Evolutionary conservation across 2,329 filamentous ascomycete genomes (phyloP).

Genomic region (Diaporthe sp.): DNA sequence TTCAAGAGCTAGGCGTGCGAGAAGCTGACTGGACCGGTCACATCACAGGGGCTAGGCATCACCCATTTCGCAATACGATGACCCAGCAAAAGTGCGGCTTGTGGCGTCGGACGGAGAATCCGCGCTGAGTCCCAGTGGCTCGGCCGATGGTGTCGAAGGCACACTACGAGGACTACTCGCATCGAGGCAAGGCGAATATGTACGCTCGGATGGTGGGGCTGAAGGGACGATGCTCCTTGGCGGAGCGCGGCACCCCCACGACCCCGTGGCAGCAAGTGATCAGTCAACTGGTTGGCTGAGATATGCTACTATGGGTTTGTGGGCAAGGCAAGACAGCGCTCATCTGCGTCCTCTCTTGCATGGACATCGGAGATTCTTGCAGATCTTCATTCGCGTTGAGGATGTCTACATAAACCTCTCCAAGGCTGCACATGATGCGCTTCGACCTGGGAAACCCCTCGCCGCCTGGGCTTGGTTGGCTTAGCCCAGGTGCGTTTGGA

Average conservation of each 20-base stretch:
- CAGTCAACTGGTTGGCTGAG: slow-evolving; percentile 9
- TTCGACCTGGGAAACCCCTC: neutral
- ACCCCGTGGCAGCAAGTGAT: neutral
- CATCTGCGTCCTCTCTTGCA: neutral
- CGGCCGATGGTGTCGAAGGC: neutral
- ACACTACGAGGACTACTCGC: slow-evolving; percentile 3
- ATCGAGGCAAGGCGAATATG: slow-evolving; percentile 27
- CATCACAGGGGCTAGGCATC: slow-evolving; percentile 19
- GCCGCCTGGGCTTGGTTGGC: neutral
- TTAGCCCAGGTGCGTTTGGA: neutral
- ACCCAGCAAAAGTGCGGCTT: neutral
- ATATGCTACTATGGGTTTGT: neutral
- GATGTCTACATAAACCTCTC: neutral
- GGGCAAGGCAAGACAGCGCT: neutral
- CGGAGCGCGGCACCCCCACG: neutral
- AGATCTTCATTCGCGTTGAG: slow-evolving; percentile 4
- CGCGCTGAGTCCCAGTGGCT: neutral
- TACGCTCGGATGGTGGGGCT: slow-evolving; percentile 33
- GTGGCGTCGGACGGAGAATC: slow-evolving; percentile 16
- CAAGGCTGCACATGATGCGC: neutral
- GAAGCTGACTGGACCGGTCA: slow-evolving; percentile 7
- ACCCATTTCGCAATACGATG: slow-evolving; percentile 20
- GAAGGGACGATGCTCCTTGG: slow-evolving; percentile 29
- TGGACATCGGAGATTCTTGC: neutral
- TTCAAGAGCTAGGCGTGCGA: neutral